Evolutionary conservation across 805 yeast genomes (phyloP), one percentile per base, ranked within the genome.

Genomic region (Candida verbasci): DNA sequence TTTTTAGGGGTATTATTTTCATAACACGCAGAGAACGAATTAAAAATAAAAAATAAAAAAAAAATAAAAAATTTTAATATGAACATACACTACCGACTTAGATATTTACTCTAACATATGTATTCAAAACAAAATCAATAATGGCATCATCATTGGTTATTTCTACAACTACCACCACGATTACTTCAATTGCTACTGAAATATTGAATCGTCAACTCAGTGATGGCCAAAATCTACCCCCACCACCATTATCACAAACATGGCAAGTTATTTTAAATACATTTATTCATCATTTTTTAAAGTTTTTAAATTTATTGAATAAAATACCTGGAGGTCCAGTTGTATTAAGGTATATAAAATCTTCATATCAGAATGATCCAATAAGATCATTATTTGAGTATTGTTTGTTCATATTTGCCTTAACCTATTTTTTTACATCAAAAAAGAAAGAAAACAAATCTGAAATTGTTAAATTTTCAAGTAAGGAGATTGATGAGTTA

Each of bases 291-390:
- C 53, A 51, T 20, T 62, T 68, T 42, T 53, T 61, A 11, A 50
- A 47, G 26, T 67, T 65, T 41, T 49, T 68, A 37, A 56, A 62
- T 44, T 51, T 49, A 34, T 53, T 68, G 30, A 64, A 58, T 24
- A 55, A 47, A 23, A 31, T 67, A 4, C 86, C 86, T 1, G 84
- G 84, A 38, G 83, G 84, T 11, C 65, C 61, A 30, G 62, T 76
- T 38, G 52, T 81, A 5, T 62, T 82, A 22, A 62, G 88, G 39
- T 93, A 93, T 59, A 81, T 93, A 51, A 72, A 72, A 45, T 80
- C 88, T 9, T 87, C 97, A 2, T 89, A 89, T 56, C 88, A 87
- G 57, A 78, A 93, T 60, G 98, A 93, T 58, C 98, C 98, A 1
- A 73, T 87, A 42, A 76, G 98, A 50, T 85, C 97, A 0, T 53